Conservation (phyloP, 176 grass and related monocot species). For the Pharus latifolius region DNA sequence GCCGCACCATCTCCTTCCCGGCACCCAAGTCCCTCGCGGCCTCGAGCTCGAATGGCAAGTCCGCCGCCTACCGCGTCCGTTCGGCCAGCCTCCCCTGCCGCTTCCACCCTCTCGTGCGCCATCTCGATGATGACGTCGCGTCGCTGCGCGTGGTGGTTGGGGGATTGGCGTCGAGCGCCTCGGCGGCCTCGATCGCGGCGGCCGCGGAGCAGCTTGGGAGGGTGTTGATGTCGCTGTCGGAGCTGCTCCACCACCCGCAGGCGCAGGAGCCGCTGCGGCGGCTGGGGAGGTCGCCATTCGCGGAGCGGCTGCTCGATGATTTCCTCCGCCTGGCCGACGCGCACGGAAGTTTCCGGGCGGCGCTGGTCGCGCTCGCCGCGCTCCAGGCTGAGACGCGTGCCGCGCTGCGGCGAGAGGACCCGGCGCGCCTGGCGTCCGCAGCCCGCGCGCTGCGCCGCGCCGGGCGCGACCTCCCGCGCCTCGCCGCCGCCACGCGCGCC, state of each 20-base stretch:
- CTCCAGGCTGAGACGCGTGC: conserved; percentile 34
- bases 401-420: conserved; percentile 37
- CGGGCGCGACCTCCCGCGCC: conserved; percentile 23
- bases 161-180: background rate
- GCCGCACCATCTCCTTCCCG: conserved; percentile 63
- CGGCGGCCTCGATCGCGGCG: conserved; percentile 9
- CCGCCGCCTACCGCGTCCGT: conserved; percentile 39
- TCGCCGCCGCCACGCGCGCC: conserved; percentile 26
- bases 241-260: conserved; percentile 61
- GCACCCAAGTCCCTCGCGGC: conserved; percentile 10
- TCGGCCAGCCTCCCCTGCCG: conserved; percentile 63
- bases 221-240: conserved; percentile 42
- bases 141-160: conserved; percentile 23
- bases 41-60: background rate
- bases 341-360: conserved; percentile 33
- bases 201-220: conserved; percentile 13
- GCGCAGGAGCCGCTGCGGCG: conserved; percentile 41
- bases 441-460: conserved; percentile 25
- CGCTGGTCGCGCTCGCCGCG: conserved; percentile 20
- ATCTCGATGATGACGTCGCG: conserved; percentile 54
- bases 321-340: conserved; percentile 54
- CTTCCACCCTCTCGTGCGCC: conserved; percentile 58
- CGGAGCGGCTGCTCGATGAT: conserved; percentile 43
- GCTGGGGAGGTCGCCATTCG: conserved; percentile 12
- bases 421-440: conserved; percentile 29